A percentile compares a stretch with the other conserved stretches of the same genome.
Conservation (phyloP, 495 filamentous ascomycete species). For the Barbatosphaeria neglecta region DNA sequence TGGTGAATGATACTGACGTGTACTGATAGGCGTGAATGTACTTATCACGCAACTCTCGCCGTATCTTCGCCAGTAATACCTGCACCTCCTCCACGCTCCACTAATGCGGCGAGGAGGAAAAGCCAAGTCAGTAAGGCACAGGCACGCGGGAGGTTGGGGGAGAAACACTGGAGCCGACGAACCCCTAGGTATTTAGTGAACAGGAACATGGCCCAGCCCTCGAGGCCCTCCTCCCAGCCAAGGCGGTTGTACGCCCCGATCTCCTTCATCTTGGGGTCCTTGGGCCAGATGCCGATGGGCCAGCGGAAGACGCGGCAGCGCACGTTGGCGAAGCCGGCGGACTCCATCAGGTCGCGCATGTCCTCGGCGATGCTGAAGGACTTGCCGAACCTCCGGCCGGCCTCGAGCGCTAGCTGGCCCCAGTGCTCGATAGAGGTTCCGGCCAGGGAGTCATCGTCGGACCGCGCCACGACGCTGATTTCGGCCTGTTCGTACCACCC, state of each 20-base stretch:
- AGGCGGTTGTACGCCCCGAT: conserved; percentile 30
- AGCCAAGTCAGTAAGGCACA: neutral
- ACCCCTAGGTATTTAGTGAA: neutral
- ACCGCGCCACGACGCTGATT: conserved; percentile 2
- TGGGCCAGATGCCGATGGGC: conserved; percentile 22
- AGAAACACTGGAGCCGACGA: neutral
- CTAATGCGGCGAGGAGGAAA: neutral
- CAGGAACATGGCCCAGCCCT: conserved; percentile 7
- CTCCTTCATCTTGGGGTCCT: conserved; percentile 30
- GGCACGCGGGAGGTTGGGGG: neutral
- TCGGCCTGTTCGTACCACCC: neutral
- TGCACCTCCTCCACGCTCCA: conserved; percentile 11
- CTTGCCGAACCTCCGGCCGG: conserved; percentile 28
- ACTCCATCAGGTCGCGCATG: conserved; percentile 48
- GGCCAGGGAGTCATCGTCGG: conserved; percentile 6
- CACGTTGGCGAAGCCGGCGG: conserved; percentile 82
- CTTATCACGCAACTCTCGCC: conserved; percentile 7
- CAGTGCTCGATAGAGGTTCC: conserved; percentile 12
- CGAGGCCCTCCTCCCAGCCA: conserved; percentile 31
- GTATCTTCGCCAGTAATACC: conserved; percentile 10
- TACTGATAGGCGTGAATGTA: conserved; percentile 7
- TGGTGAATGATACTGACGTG: too few species aligned
- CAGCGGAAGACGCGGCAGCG: conserved; percentile 42
- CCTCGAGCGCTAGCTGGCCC: conserved; percentile 23
- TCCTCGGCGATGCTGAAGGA: conserved; percentile 22